A percentile compares a stretch with the other conserved stretches of the same genome.
Evolutionary conservation across 2,329 filamentous ascomycete genomes (phyloP).

Genomic region (Alternaria arbusti): DNA sequence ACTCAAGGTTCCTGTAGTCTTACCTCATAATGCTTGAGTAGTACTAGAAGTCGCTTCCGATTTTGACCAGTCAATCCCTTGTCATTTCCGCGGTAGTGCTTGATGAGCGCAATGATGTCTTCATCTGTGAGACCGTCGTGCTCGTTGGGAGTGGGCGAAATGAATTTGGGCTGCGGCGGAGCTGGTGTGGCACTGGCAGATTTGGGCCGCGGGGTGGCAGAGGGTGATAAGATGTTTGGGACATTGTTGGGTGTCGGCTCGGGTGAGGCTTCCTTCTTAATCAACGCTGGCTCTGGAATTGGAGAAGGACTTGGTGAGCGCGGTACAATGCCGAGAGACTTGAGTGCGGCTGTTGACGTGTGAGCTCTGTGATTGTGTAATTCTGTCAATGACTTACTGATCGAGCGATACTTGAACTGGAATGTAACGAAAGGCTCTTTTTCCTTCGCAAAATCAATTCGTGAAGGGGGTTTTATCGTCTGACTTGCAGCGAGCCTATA

Average conservation of each 20-base stretch:
- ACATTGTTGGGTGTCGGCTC: neutral
- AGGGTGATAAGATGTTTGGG: neutral
- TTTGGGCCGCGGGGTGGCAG: neutral
- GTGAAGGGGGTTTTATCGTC: no score
- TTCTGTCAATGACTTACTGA: neutral
- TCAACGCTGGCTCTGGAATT: accelerated
- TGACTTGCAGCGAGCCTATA: no score
- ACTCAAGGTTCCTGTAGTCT: no score
- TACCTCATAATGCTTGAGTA: neutral
- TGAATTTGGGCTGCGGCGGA: no score
- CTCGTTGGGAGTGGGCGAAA: neutral
- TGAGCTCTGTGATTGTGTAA: no score
- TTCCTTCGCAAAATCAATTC: no score
- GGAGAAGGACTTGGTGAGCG: neutral
- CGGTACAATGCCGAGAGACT: neutral
- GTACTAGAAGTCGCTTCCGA: neutral
- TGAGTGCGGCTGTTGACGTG: neutral
- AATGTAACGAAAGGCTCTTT: neutral
- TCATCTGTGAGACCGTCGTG: neutral
- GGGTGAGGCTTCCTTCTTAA: neutral
- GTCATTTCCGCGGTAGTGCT: neutral
- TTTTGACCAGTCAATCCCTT: neutral
- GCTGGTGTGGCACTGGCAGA: neutral
- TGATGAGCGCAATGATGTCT: neutral
- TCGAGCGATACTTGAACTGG: neutral